Evolutionary conservation across 2,329 filamentous ascomycete genomes (phyloP), one percentile per base, ranked within the genome.

Genomic region (Pseudopithomyces maydicus): DNA sequence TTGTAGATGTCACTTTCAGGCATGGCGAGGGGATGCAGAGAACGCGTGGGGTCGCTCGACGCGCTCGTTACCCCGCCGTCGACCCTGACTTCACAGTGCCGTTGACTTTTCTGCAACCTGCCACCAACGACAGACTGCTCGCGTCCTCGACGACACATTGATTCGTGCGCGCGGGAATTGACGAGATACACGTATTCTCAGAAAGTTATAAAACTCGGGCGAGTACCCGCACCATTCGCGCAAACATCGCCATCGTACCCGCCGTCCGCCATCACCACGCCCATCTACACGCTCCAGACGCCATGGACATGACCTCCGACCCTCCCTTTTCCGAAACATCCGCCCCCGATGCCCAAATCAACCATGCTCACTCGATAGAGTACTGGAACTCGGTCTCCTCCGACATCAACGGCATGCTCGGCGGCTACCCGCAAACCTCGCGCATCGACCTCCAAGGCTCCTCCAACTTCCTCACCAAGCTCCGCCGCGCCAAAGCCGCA

Each of bases 401-500:
- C 11, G 81, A 83, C 58, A 82, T 85, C 61, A 84, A 89, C 66
- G 91, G 91, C 69, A 93, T 95, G 88, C 88, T 96, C 1, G 92
- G 91, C 59, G 90, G 84, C 56, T 93, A 75, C 80, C 85, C 85
- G 1, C 82, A 87, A 72, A 83, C 90, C 69, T 89, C 86, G 33
- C 84, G 85, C 59, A 83, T 90, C 57, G 91, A 93, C 72, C 80
- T 94, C 7, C 85, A 88, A 65, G 88, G 88, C 41, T 90, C 87
- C 0, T 82, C 84, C 33, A 87, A 83, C 51, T 92, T 93, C 73
- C 75, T 92, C 33, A 83, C 85, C 14, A 90, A 90, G 68, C 77
- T 92, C 7, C 76, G 79, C 23, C 63, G 65, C 17, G 63, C 69
- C 36, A 75, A 68, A 36, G 63, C 70, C 10, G 53, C 57, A 32